Evolutionary conservation across 441 rosid genomes (phyloP).

Genomic region (Heliophila coronopifolia): DNA sequence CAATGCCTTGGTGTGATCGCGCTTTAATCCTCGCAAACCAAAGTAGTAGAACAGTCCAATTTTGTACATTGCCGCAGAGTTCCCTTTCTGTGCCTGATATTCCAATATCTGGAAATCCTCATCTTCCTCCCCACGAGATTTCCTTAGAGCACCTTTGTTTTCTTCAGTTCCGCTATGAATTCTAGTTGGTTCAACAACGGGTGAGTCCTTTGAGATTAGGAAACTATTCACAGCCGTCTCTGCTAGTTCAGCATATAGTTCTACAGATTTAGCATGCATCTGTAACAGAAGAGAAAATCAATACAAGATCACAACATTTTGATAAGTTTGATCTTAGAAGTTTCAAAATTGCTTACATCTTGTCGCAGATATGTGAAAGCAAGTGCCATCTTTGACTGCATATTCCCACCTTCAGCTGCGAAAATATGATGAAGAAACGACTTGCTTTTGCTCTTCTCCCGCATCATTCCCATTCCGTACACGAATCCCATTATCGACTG

Average conservation of each 20-base stretch:
- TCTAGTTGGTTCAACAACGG: constrained; percentile 82
- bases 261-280: constrained; percentile 83
- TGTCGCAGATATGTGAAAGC: constrained; percentile 81
- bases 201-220: constrained; percentile 84
- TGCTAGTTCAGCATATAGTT: constrained; percentile 78
- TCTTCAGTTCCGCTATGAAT: constrained; percentile 93
- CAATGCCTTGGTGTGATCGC: constrained; percentile 82
- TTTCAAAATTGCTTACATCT: constrained; percentile 51
- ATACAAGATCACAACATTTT: constrained; percentile 10
- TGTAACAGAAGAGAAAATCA: constrained; percentile 29
- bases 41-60: constrained; percentile 86
- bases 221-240: constrained; percentile 92
- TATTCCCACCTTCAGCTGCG: constrained; percentile 63
- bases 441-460: constrained; percentile 64
- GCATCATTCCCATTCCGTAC: constrained; percentile 64
- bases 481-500: constrained; percentile 69
- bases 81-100: constrained; percentile 95
- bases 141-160: constrained; percentile 83
- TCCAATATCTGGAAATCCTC: constrained; percentile 96
- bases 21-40: constrained; percentile 93
- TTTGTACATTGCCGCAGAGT: constrained; percentile 79
- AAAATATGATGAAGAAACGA: constrained; percentile 71
- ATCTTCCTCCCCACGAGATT: constrained; percentile 88
- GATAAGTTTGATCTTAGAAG: not conserved
- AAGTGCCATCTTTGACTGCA: constrained; percentile 90